Evolutionary conservation across 1,284 basidiomycete species (phyloP).

Genomic region (Neolentinus lepideus): DNA sequence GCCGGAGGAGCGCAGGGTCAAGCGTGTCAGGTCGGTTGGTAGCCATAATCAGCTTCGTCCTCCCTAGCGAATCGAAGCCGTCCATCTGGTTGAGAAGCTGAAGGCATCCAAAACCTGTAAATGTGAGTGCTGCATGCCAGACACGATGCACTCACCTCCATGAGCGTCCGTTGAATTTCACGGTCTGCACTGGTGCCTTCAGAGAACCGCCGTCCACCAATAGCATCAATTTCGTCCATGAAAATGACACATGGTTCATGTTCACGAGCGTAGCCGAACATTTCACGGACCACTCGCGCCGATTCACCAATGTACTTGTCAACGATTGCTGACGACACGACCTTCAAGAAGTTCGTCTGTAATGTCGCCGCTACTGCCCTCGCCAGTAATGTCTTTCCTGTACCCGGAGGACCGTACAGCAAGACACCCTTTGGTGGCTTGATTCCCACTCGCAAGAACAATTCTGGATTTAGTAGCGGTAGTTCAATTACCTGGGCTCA

Average conservation of each 20-base stretch:
- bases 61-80: conserved; percentile 95
- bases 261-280: conserved; percentile 97
- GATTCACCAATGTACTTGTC: conserved; percentile 99
- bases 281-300: conserved; percentile 90
- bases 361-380: conserved; percentile 95
- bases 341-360: conserved; percentile 96
- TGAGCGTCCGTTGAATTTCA: conserved; percentile 97
- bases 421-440: conserved; percentile 93
- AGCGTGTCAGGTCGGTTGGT: conserved; percentile 96
- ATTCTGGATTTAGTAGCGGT: conserved; percentile 91
- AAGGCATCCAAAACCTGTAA: background rate
- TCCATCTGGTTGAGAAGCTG: conserved; percentile 99
- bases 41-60: conserved; percentile 98
- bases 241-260: conserved; percentile 99
- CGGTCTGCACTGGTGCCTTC: conserved; percentile 98
- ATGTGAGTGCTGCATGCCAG: background rate
- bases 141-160: conserved; percentile 67
- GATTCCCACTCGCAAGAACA: conserved; percentile 94
- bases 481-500: conserved; percentile 82
- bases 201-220: conserved; percentile 93
- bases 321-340: conserved; percentile 98
- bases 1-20: conserved; percentile 94
- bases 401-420: conserved; percentile 90
- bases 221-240: conserved; percentile 99
- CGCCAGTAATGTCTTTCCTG: conserved; percentile 94